A percentile compares a stretch with the other conserved stretches of the same genome.
Conservation (phyloP, 495 filamentous ascomycete genomes). For the Margaritispora aquatica region DNA sequence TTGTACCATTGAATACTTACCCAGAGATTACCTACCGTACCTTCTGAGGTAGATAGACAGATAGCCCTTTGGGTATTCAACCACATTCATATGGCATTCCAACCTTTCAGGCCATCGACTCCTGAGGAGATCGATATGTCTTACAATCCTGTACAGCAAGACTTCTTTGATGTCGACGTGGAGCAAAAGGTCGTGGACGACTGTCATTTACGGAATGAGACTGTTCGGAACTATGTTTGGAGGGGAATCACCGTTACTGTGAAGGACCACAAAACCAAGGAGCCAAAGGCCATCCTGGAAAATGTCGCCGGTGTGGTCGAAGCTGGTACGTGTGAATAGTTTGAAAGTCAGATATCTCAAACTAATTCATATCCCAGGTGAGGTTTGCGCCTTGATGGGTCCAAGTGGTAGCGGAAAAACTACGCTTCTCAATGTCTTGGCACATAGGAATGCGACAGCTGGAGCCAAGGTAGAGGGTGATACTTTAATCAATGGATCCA, state of each 20-base stretch:
- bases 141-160: background rate
- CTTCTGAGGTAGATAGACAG: too few species aligned
- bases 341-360: background rate
- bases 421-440: slow-evolving; percentile 56
- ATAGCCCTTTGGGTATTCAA: too few species aligned
- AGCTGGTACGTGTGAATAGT: slow-evolving; percentile 30
- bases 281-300: slow-evolving; percentile 47
- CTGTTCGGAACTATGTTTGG: slow-evolving; percentile 50
- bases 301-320: slow-evolving; percentile 45
- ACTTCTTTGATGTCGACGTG: slow-evolving; percentile 17
- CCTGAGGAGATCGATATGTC: background rate
- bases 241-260: slow-evolving; percentile 56
- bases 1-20: background rate
- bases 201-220: slow-evolving; percentile 32
- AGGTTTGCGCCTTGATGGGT: slow-evolving; percentile 63
- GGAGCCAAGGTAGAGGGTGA: slow-evolving; percentile 18
- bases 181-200: slow-evolving; percentile 25
- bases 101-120: background rate
- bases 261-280: slow-evolving; percentile 58
- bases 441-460: slow-evolving; percentile 32
- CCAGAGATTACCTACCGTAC: background rate
- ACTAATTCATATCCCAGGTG: background rate
- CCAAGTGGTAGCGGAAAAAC: slow-evolving; percentile 63
- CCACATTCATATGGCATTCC: background rate
- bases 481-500: slow-evolving; percentile 51